Percentiles rank a stretch among this genome's conserved stretches.
Evolutionary conservation across 352 stramenopile genomes (phyloP).

Genomic region (Pythium vanterpoolii): DNA sequence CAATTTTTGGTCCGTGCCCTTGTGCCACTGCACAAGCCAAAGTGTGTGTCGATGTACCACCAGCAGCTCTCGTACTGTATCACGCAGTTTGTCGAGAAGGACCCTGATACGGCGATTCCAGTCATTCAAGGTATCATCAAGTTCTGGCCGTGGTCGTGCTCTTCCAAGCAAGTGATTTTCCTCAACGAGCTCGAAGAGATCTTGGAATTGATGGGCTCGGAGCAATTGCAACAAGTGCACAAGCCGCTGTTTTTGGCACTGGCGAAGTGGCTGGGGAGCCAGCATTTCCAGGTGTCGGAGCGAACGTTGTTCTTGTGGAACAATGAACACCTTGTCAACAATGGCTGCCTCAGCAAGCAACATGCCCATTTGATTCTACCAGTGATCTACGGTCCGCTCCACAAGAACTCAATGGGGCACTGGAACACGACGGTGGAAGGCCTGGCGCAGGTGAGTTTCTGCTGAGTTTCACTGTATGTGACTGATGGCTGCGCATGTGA

Average conservation of each 20-base stretch:
- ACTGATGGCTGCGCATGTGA: not conserved
- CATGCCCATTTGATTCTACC: constrained; percentile 92
- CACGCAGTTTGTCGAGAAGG: constrained; percentile 99
- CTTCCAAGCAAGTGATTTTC: constrained; percentile 92
- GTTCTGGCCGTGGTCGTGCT: constrained; percentile 93
- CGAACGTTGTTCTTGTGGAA: constrained; percentile 99
- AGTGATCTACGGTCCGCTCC: constrained; percentile 92
- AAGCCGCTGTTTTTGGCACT: constrained; percentile 76
- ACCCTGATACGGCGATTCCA: constrained; percentile 93
- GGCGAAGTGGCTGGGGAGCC: constrained; percentile 86
- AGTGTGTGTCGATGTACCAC: constrained; percentile 95
- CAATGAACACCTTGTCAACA: constrained; percentile 96
- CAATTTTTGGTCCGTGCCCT: constrained; percentile 93
- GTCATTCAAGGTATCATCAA: constrained; percentile 94
- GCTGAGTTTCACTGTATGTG: not conserved
- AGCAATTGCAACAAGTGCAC: constrained; percentile 77
- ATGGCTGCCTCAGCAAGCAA: constrained; percentile 90
- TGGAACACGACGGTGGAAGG: constrained; percentile 97
- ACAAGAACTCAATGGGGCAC: constrained; percentile 90
- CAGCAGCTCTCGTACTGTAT: constrained; percentile 99
- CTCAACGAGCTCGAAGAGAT: constrained; percentile 99
- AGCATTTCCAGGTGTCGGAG: constrained; percentile 97
- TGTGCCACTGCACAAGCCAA: constrained; percentile 96
- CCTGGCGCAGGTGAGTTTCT: constrained; percentile 58
- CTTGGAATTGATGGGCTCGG: constrained; percentile 91